phyloP scores from a whole-genome alignment of 495 filamentous ascomycete species.

The Daldinia grandis region DNA sequence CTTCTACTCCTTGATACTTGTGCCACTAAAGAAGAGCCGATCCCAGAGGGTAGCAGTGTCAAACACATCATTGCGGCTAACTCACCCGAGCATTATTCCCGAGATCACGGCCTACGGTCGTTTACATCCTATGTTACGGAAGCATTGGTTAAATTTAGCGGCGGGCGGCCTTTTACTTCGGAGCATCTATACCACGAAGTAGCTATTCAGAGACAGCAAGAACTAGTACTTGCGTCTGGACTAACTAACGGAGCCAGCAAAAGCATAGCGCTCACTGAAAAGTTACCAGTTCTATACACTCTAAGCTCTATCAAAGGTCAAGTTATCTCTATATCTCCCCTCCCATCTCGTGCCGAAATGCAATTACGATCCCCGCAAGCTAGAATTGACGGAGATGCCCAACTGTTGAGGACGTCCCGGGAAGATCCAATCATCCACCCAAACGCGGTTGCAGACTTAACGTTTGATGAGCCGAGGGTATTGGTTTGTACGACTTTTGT shows the following conservation, averaged over 20 bases:
- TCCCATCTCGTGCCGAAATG: slow-evolving; percentile 45
- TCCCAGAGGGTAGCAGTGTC: slow-evolving; percentile 54
- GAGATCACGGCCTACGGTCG: slow-evolving; percentile 56
- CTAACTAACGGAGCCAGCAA: slow-evolving; percentile 56
- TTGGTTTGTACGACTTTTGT: slow-evolving; percentile 66
- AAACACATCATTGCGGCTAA: slow-evolving; percentile 66
- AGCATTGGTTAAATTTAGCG: slow-evolving; percentile 56
- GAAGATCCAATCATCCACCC: slow-evolving; percentile 52
- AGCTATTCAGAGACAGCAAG: slow-evolving; percentile 51
- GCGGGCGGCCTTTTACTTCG: slow-evolving; percentile 57
- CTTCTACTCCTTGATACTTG: slow-evolving; percentile 59
- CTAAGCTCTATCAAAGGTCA: slow-evolving; percentile 59
- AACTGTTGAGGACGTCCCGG: slow-evolving; percentile 40
- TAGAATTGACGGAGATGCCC: slow-evolving; percentile 49
- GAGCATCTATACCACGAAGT: slow-evolving; percentile 63
- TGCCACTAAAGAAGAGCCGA: slow-evolving; percentile 52
- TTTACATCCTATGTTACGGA: slow-evolving; percentile 61
- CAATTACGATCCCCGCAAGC: slow-evolving; percentile 54
- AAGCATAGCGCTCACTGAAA: slow-evolving; percentile 46
- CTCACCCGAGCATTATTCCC: slow-evolving; percentile 56
- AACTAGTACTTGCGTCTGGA: slow-evolving; percentile 49
- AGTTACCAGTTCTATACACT: slow-evolving; percentile 57
- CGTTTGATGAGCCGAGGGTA: slow-evolving; percentile 61
- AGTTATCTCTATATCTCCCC: slow-evolving; percentile 55
- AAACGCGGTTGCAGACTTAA: slow-evolving; percentile 56